Evolutionary conservation across 208 protist genomes (phyloP).

Genomic region (Vickermania ingenoplastis): DNA sequence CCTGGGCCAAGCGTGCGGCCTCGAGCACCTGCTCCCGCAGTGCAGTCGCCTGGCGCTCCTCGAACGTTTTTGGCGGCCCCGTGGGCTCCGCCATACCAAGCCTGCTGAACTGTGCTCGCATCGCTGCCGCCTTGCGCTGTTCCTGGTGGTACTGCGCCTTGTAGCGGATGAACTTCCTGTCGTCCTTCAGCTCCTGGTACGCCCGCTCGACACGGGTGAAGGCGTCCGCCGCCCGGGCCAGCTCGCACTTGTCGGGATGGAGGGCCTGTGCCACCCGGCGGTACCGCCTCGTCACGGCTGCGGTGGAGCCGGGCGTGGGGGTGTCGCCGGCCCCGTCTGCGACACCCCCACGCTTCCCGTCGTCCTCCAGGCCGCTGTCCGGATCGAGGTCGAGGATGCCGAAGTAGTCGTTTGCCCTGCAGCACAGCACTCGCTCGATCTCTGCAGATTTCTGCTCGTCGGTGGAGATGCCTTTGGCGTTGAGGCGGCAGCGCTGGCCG

Average conservation of each 20-base stretch:
- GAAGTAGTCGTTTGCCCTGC: constrained; percentile 65
- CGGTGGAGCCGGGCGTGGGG: not conserved
- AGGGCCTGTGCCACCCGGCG: constrained; percentile 74
- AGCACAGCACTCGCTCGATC: constrained; percentile 71
- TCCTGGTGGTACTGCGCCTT: constrained; percentile 57
- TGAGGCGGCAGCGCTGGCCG: constrained; percentile 20
- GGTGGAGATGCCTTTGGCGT: constrained; percentile 22
- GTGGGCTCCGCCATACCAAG: not conserved
- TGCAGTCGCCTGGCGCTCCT: constrained; percentile 24
- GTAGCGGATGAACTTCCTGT: constrained; percentile 48
- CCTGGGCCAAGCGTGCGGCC: constrained; percentile 61
- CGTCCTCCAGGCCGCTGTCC: constrained; percentile 39
- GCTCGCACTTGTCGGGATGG: constrained; percentile 85
- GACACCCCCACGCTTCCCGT: constrained; percentile 7
- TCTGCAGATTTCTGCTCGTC: constrained; percentile 65
- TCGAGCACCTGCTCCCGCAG: constrained; percentile 68
- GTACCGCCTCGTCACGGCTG: constrained; percentile 47
- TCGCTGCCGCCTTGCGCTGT: constrained; percentile 28
- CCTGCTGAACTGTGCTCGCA: constrained; percentile 1
- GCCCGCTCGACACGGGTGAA: constrained; percentile 74
- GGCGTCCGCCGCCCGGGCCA: constrained; percentile 58
- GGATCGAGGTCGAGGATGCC: constrained; percentile 68
- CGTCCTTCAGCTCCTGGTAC: constrained; percentile 67
- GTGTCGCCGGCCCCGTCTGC: not conserved
- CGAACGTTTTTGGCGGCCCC: not conserved